Conservation (phyloP, 1,284 basidiomycete species). For the Ustilago bromivora region DNA sequence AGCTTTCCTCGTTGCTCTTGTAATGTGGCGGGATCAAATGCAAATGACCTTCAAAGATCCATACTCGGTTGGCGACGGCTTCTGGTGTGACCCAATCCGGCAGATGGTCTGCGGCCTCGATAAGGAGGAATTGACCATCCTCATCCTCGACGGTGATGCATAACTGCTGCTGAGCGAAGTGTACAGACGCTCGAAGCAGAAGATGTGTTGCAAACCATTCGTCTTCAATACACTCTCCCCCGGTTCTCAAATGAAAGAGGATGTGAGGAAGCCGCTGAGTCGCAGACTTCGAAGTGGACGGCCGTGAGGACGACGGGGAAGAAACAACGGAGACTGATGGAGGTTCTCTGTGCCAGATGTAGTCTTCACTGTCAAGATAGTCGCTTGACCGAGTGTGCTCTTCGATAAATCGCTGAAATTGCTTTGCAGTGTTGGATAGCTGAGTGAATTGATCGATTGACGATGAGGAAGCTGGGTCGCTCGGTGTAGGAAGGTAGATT, state of each 20-base stretch:
- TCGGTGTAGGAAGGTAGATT: slow-evolving; percentile 24
- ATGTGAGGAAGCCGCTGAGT: slow-evolving; percentile 27
- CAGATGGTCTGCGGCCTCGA: slow-evolving; percentile 91
- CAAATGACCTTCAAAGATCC: slow-evolving; percentile 84
- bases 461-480: slow-evolving; percentile 8
- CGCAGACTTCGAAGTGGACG: slow-evolving; percentile 7
- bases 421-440: slow-evolving; percentile 23
- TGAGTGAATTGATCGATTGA: slow-evolving; percentile 29
- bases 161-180: slow-evolving; percentile 24
- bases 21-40: slow-evolving; percentile 86
- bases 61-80: slow-evolving; percentile 91
- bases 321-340: slow-evolving; percentile 46
- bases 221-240: slow-evolving; percentile 85
- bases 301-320: slow-evolving; percentile 15
- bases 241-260: slow-evolving; percentile 41
- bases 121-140: slow-evolving; percentile 95
- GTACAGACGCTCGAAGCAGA: slow-evolving; percentile 20
- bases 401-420: slow-evolving; percentile 7
- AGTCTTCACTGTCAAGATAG: slow-evolving; percentile 31
- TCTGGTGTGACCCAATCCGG: slow-evolving; percentile 91
- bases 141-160: slow-evolving; percentile 77
- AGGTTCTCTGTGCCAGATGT: slow-evolving; percentile 67
- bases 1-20: slow-evolving; percentile 73
- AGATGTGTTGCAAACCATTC: slow-evolving; percentile 96
- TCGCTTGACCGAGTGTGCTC: slow-evolving; percentile 8